Evolutionary conservation across 1,139 yeast species (phyloP).

Genomic region (Sugiyamaella sp.): DNA sequence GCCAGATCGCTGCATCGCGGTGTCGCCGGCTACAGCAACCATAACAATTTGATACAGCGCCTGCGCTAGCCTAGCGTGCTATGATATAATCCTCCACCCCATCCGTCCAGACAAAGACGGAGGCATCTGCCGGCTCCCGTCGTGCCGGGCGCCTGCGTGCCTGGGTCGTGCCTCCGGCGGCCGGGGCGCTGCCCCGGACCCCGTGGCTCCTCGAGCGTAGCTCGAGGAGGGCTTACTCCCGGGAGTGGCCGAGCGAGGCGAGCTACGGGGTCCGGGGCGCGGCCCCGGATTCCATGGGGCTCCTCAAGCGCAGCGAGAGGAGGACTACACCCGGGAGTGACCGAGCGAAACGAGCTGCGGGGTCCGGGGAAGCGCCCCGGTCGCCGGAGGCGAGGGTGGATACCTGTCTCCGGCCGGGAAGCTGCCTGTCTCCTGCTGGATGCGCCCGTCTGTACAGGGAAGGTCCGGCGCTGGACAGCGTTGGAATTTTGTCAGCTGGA

Average conservation of each 20-base stretch:
- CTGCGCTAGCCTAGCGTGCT: no score
- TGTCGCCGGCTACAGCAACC: no score
- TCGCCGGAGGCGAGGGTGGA: background rate
- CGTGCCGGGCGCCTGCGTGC: no score
- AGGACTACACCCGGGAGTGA: background rate
- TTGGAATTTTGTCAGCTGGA: background rate
- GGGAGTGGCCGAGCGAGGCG: background rate
- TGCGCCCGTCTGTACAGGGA: background rate
- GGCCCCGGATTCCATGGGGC: background rate
- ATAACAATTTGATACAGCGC: no score
- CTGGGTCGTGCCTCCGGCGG: no score
- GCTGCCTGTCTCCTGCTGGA: background rate
- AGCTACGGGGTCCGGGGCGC: conserved; percentile 6
- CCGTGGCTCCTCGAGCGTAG: background rate
- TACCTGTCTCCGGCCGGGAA: background rate
- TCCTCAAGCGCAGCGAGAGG: background rate
- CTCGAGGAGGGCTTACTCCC: background rate
- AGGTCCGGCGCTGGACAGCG: background rate
- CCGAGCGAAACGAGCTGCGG: background rate
- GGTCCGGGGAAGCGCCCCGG: background rate
- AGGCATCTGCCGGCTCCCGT: no score
- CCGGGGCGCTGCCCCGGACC: conserved; percentile 3
- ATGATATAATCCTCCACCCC: no score
- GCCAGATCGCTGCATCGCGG: no score
- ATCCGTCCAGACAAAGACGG: no score